Percentiles rank a stretch among this genome's conserved stretches.
Evolutionary conservation across 371 early-diverging fungal genomes (phyloP).

Genomic region (Lichtheimia ramosa): DNA sequence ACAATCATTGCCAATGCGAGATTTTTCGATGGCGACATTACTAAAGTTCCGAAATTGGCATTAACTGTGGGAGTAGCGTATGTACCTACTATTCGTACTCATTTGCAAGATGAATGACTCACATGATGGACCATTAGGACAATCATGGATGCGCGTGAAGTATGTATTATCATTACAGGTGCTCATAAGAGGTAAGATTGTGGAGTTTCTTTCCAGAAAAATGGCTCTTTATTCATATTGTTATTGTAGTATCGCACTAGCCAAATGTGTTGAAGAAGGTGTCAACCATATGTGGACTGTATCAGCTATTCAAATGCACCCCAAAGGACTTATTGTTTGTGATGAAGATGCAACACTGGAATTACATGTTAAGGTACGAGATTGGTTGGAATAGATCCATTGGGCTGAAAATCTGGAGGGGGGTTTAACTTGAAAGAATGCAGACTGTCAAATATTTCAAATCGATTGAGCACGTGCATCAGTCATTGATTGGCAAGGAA

Average conservation of each 20-base stretch:
- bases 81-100: conserved; percentile 14
- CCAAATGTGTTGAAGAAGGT: conserved; percentile 85
- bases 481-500: conserved; percentile 76
- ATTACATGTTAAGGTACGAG: conserved; percentile 79
- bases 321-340: conserved; percentile 83
- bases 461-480: conserved; percentile 85
- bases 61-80: conserved; percentile 88
- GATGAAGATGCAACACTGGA: conserved; percentile 91
- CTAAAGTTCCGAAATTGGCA: conserved; percentile 87
- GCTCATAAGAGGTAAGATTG: conserved; percentile 83
- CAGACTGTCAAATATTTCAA: conserved; percentile 86
- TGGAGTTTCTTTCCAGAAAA: conserved; percentile 40
- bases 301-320: conserved; percentile 85
- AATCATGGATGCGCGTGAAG: conserved; percentile 86
- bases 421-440: not conserved
- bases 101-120: not conserved
- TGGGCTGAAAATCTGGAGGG: conserved; percentile 41
- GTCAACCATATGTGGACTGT: conserved; percentile 95
- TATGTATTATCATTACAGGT: conserved; percentile 84
- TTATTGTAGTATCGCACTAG: conserved; percentile 62
- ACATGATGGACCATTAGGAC: conserved; percentile 53
- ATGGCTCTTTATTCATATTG: conserved; percentile 5
- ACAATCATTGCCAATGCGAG: conserved; percentile 88
- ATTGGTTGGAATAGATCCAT: conserved; percentile 87
- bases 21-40: conserved; percentile 86